Conservation (phyloP, 2,329 filamentous ascomycete species). For the Allantophomopsis cytisporea region DNA sequence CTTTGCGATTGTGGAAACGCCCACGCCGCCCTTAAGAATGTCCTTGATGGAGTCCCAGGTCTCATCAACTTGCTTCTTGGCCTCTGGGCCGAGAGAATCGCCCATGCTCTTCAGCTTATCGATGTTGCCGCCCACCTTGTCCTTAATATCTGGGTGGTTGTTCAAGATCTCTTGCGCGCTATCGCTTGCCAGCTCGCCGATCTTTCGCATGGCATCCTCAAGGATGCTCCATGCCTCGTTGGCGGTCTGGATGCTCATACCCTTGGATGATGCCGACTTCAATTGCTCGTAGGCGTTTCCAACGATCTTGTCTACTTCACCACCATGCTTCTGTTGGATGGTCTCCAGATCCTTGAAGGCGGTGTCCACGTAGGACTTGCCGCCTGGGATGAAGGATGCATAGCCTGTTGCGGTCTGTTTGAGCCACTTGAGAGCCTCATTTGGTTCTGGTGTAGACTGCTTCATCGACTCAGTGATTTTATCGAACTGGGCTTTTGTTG, state of each 20-base stretch:
- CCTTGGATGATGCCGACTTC: conserved; percentile 42
- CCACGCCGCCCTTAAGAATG: conserved; percentile 47
- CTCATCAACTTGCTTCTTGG: conserved; percentile 62
- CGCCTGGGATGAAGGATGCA: conserved; percentile 59
- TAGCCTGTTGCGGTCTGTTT: conserved; percentile 55
- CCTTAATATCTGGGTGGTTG: conserved; percentile 61
- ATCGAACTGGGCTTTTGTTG: conserved; percentile 47
- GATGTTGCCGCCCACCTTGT: conserved; percentile 55
- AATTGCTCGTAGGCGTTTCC: conserved; percentile 55
- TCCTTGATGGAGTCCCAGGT: conserved; percentile 56
- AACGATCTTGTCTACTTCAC: conserved; percentile 58
- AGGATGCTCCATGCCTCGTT: conserved; percentile 47
- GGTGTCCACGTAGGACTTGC: conserved; percentile 50
- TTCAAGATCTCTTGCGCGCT: conserved; percentile 51
- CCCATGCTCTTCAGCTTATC: conserved; percentile 58
- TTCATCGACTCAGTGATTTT: conserved; percentile 45
- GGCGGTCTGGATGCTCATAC: conserved; percentile 48
- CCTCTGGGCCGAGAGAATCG: conserved; percentile 59
- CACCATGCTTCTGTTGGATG: conserved; percentile 50
- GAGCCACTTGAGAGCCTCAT: conserved; percentile 53
- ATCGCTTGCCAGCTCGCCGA: conserved; percentile 49
- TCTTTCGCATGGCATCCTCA: conserved; percentile 42
- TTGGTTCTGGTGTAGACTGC: conserved; percentile 47
- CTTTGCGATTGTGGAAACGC: conserved; percentile 34
- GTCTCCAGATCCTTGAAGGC: conserved; percentile 60